A percentile compares a stretch with the other conserved stretches of the same genome.
These are phyloP conservation scores for Entomortierella parvispora DNA, from an alignment of 192 early-diverging fungal species.

Conservation along the genomic window DNA sequence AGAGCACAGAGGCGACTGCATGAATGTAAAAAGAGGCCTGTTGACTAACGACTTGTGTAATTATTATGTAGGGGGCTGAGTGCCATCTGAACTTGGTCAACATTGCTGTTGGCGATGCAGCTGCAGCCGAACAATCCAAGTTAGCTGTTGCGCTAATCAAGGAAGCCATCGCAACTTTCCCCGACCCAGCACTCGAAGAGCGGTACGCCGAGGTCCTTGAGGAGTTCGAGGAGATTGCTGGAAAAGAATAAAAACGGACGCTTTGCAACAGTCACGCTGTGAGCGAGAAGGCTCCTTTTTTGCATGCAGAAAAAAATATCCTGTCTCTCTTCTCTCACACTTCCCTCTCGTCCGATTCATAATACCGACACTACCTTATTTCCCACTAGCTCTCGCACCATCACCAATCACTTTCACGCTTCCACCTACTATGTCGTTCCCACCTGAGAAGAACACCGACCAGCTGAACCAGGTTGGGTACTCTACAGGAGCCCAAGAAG, in stretches of 20 bases:
- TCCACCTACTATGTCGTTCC: background rate
- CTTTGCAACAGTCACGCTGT: background rate
- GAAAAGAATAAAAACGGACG: background rate
- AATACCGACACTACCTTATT: no score
- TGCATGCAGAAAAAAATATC: no score
- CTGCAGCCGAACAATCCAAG: constrained; percentile 41
- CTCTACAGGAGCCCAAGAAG: no score
- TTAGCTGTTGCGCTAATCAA: constrained; percentile 44
- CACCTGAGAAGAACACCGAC: background rate
- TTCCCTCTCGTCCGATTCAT: no score
- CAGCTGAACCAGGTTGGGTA: no score
- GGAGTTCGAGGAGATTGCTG: constrained; percentile 48
- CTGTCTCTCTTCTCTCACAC: no score
- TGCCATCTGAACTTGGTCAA: constrained; percentile 50
- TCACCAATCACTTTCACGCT: no score
- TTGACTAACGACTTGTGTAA: no score
- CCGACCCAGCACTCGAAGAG: constrained; percentile 43
- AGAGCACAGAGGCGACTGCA: no score
- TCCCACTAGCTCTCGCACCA: no score
- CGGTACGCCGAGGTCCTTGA: constrained; percentile 38
- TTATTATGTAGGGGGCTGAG: constrained; percentile 28
- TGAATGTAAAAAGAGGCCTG: no score
- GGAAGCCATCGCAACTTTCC: constrained; percentile 39
- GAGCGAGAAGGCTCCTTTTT: no score
- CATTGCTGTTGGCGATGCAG: constrained; percentile 47